These are phyloP conservation scores for Earliella scabrosa DNA, from an alignment of 1,284 basidiomycete species.

Conservation along the genomic window DNA sequence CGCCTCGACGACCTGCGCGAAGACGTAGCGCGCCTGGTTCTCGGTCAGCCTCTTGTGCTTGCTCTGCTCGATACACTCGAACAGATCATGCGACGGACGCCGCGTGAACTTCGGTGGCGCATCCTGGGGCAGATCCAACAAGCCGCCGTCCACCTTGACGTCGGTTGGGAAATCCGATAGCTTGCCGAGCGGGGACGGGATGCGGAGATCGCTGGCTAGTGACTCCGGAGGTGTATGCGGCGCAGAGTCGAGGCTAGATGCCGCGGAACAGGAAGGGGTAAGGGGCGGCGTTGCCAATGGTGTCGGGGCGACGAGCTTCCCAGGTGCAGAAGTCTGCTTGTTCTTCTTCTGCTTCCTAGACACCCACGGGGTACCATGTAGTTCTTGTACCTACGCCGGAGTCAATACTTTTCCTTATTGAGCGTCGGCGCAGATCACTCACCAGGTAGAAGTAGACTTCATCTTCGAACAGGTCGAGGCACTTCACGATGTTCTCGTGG, in stretches of 20 bases:
- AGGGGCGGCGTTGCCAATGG: conserved; percentile 43
- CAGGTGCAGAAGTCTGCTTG: conserved; percentile 33
- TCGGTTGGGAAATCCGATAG: conserved; percentile 10
- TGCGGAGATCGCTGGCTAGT: conserved; percentile 37
- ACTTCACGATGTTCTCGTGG: conserved; percentile 84
- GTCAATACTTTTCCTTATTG: conserved; percentile 2
- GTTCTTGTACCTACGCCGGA: conserved; percentile 77
- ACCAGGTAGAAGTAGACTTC: conserved; percentile 86
- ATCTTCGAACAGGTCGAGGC: conserved; percentile 86
- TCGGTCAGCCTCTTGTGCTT: conserved; percentile 82
- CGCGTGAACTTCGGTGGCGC: conserved; percentile 61
- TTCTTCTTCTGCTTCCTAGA: conserved; percentile 35
- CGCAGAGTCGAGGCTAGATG: conserved; percentile 35
- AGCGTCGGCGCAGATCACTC: conserved; percentile 35
- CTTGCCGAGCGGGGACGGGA: conserved; percentile 7
- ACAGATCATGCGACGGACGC: conserved; percentile 86
- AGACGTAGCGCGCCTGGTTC: conserved; percentile 79
- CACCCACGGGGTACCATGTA: conserved; percentile 89
- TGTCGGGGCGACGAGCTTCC: conserved; percentile 34
- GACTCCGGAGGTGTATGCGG: conserved; percentile 42
- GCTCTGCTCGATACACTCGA: conserved; percentile 91
- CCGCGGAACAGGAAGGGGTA: conserved; percentile 62
- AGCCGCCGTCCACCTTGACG: conserved; percentile 7
- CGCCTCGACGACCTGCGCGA: conserved; percentile 86
- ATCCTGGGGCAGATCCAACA: conserved; percentile 23